phyloP scores from a whole-genome alignment of 257 asterid species.

The Ehretia macrophylla region DNA sequence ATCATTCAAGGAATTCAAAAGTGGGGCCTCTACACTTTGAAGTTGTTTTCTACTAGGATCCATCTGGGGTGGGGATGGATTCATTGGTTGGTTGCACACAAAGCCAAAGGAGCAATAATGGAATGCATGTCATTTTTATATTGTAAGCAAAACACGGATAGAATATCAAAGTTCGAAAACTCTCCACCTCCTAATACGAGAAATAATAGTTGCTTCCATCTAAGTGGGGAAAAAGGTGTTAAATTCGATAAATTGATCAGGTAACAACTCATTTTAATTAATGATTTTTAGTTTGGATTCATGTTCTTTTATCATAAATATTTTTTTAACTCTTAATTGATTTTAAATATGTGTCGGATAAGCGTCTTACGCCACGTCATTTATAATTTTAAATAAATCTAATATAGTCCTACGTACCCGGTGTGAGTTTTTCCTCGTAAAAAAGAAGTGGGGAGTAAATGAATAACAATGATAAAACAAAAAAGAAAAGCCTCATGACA shows the following conservation, averaged over 20 bases:
- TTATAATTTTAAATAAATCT: no score
- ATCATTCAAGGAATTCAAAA: not conserved
- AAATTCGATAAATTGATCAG: no score
- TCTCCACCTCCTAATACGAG: not conserved
- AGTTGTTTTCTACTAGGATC: not conserved
- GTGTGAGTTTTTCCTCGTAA: no score
- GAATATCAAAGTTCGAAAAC: not conserved
- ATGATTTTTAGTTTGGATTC: no score
- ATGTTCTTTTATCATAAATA: no score
- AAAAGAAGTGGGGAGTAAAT: not conserved
- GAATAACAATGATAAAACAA: not conserved
- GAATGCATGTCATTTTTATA: no score
- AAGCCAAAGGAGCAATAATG: not conserved
- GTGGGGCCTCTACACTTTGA: not conserved
- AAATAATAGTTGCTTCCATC: no score
- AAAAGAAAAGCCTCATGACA: not conserved
- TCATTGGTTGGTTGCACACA: not conserved
- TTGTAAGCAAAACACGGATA: not conserved
- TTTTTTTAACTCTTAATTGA: no score
- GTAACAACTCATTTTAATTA: no score
- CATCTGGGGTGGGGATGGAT: not conserved
- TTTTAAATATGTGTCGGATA: no score
- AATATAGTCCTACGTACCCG: no score
- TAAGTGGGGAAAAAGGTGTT: not conserved
- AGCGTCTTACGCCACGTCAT: no score